phyloP scores from a whole-genome alignment of 805 yeast genomes.

The Clavispora phyllophila region DNA sequence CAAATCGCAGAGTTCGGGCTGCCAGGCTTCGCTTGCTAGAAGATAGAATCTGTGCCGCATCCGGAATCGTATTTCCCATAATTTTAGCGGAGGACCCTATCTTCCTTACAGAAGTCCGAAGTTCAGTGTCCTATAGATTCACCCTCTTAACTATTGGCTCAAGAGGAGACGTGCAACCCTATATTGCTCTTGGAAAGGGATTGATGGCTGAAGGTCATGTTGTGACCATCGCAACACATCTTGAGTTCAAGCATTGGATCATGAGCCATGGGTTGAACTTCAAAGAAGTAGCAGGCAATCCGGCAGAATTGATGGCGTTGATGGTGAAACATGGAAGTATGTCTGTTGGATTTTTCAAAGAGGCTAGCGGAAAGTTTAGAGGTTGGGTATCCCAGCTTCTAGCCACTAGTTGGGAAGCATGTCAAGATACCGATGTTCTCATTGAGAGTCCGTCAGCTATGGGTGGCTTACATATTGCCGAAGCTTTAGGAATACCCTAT shows the following conservation, averaged over 20 bases:
- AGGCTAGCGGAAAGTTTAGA: slow-evolving; percentile 74
- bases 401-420: slow-evolving; percentile 76
- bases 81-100: slow-evolving; percentile 63
- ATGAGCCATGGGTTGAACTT: slow-evolving; percentile 61
- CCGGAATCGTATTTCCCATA: slow-evolving; percentile 65
- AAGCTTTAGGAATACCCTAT: slow-evolving; percentile 83
- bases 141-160: slow-evolving; percentile 87
- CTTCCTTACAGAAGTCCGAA: slow-evolving; percentile 45
- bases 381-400: slow-evolving; percentile 80
- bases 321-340: slow-evolving; percentile 90
- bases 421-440: slow-evolving; percentile 74
- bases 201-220: slow-evolving; percentile 74
- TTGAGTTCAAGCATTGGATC: slow-evolving; percentile 77
- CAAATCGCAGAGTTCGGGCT: slow-evolving; percentile 34
- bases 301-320: slow-evolving; percentile 83
- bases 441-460: slow-evolving; percentile 96
- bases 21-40: slow-evolving; percentile 67
- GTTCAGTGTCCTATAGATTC: slow-evolving; percentile 52
- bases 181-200: slow-evolving; percentile 83
- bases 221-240: slow-evolving; percentile 82
- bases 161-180: slow-evolving; percentile 96
- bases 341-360: slow-evolving; percentile 75
- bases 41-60: slow-evolving; percentile 53
- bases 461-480: slow-evolving; percentile 95
- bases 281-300: slow-evolving; percentile 82